These are phyloP conservation scores for Mortierella claussenii DNA, from an alignment of 192 early-diverging fungal genomes.

Conservation along the genomic window DNA sequence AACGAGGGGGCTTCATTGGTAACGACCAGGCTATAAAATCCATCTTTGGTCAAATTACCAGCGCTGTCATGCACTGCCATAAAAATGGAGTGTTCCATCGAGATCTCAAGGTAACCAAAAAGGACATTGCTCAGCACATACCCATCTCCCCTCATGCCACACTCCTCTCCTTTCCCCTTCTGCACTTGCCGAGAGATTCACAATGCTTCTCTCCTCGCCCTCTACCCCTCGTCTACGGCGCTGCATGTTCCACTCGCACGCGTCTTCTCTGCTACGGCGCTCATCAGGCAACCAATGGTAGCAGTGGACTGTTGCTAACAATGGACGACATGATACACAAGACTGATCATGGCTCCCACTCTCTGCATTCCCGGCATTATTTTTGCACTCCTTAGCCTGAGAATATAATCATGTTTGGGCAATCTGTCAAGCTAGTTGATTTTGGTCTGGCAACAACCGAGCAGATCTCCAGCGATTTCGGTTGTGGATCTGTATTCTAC, in stretches of 20 bases:
- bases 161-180: too few species aligned
- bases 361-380: neutral
- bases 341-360: too few species aligned
- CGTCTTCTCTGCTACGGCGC: too few species aligned
- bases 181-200: too few species aligned
- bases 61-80: constrained; percentile 82
- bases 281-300: too few species aligned
- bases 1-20: constrained; percentile 73
- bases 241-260: too few species aligned
- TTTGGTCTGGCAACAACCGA: constrained; percentile 90
- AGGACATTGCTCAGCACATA: neutral
- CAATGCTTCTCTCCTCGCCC: too few species aligned
- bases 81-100: constrained; percentile 75
- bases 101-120: constrained; percentile 67
- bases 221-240: too few species aligned
- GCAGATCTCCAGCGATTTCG: constrained; percentile 77
- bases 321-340: too few species aligned
- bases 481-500: constrained; percentile 66
- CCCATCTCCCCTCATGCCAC: neutral
- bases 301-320: too few species aligned
- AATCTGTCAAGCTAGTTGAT: constrained; percentile 88
- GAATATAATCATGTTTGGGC: constrained; percentile 77
- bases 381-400: constrained; percentile 64
- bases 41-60: constrained; percentile 86
- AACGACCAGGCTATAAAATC: constrained; percentile 80